Evolutionary conservation across 345 rosid species (phyloP).

Genomic region (Syzygium jambos): DNA sequence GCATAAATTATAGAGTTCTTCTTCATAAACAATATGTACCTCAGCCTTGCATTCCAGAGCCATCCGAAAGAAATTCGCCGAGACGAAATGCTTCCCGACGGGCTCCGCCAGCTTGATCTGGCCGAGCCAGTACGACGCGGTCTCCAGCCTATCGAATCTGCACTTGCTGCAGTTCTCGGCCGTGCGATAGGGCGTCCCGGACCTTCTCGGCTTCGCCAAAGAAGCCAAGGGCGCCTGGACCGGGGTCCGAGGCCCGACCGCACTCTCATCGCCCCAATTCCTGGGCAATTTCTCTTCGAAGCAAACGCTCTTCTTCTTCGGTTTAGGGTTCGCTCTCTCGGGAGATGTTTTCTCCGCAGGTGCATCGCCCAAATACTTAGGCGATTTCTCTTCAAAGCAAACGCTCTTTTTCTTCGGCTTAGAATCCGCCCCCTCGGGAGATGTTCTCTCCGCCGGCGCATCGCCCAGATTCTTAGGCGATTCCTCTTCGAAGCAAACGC

Average conservation of each 20-base stretch:
- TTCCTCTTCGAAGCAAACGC: conserved; percentile 4
- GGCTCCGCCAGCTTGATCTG: conserved; percentile 17
- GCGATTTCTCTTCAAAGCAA: conserved; percentile 2
- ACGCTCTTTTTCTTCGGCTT: conserved; percentile 3
- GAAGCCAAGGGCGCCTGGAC: neutral
- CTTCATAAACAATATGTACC: neutral
- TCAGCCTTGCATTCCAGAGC: conserved; percentile 11
- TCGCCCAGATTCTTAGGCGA: neutral
- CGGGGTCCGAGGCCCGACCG: conserved; percentile 2
- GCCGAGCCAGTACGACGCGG: conserved; percentile 11
- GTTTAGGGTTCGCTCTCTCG: neutral
- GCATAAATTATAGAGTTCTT: neutral
- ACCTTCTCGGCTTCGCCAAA: neutral
- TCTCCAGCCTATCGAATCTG: conserved; percentile 14
- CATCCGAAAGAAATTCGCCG: conserved; percentile 6
- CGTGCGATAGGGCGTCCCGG: conserved; percentile 11
- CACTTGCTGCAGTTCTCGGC: conserved; percentile 12
- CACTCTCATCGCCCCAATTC: neutral
- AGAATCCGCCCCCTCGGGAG: neutral
- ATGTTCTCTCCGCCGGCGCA: neutral
- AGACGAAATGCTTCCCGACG: conserved; percentile 9
- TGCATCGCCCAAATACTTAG: neutral
- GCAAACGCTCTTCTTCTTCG: conserved; percentile 5
- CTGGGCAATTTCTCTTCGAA: neutral
- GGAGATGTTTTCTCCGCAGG: neutral